Conservation (phyloP, 2,329 filamentous ascomycete genomes). For the Chrysoporthe puriensis region DNA sequence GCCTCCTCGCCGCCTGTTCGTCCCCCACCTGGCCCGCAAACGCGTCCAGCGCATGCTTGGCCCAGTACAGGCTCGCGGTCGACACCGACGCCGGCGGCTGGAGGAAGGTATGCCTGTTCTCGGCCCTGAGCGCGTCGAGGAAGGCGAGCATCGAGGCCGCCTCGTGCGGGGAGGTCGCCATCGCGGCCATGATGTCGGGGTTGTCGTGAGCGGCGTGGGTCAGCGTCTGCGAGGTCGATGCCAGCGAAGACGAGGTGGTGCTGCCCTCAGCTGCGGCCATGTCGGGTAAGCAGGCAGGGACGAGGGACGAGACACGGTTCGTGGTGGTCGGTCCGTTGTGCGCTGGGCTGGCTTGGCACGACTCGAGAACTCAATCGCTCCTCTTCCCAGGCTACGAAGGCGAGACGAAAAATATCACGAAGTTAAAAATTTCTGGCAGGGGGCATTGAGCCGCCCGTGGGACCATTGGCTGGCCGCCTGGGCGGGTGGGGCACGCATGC, state of each 20-base stretch:
- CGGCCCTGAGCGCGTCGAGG: conserved; percentile 59
- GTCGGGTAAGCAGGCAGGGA: not conserved
- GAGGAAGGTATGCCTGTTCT: conserved; percentile 75
- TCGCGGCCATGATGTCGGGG: conserved; percentile 43
- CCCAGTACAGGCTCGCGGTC: conserved; percentile 70
- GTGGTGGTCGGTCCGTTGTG: not conserved
- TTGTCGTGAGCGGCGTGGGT: conserved; percentile 47
- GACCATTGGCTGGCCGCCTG: conserved; percentile 8
- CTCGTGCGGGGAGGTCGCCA: conserved; percentile 37
- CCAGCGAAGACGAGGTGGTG: conserved; percentile 60
- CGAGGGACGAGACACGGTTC: too few relatives aligned
- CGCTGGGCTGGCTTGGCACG: not conserved
- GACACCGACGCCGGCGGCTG: conserved; percentile 70
- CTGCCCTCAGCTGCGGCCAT: conserved; percentile 45
- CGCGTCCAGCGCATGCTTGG: conserved; percentile 80
- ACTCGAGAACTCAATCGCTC: not conserved
- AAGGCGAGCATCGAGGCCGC: conserved; percentile 52
- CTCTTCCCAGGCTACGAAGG: not conserved
- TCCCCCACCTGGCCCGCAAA: conserved; percentile 76
- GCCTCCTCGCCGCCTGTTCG: conserved; percentile 65
- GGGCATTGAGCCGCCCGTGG: not conserved
- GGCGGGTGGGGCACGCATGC: not conserved
- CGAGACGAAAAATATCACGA: not conserved
- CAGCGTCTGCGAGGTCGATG: conserved; percentile 67
- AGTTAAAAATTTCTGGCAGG: not conserved